phyloP scores from a whole-genome alignment of 768 basidiomycete species.

The Tulasnella sp. region DNA sequence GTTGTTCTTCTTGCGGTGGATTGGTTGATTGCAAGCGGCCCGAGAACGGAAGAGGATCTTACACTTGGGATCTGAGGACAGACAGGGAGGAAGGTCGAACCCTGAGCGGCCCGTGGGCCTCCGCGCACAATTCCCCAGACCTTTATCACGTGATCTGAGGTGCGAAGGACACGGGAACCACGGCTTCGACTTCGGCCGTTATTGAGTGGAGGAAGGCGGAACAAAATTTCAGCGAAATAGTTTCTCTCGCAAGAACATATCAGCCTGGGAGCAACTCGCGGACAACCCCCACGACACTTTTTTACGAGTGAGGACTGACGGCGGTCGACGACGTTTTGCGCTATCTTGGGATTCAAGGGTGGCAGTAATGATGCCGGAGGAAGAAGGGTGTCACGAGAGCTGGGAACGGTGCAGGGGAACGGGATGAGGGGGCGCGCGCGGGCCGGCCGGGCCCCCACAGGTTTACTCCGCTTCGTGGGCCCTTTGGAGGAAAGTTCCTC shows the following conservation, averaged over 20 bases:
- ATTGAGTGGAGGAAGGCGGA: not conserved
- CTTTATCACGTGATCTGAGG: not conserved
- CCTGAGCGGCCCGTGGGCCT: constrained; percentile 16
- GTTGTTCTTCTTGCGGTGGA: constrained; percentile 6
- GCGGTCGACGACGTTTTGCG: not conserved
- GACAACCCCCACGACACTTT: not conserved
- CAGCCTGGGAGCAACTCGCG: not conserved
- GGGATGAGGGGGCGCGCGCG: not conserved
- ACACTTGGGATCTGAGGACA: constrained; percentile 13
- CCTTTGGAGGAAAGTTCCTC: constrained; percentile 3
- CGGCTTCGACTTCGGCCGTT: not conserved
- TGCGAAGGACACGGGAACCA: not conserved
- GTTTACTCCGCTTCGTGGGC: constrained; percentile 15
- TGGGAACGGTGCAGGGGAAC: not conserved
- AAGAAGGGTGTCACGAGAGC: constrained; percentile 11
- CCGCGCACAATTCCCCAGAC: not conserved
- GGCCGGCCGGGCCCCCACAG: constrained; percentile 17
- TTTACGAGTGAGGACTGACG: not conserved
- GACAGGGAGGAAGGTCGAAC: not conserved
- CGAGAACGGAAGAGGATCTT: constrained; percentile 2
- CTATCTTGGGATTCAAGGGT: not conserved
- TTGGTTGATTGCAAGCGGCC: constrained; percentile 12
- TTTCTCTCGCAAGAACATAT: not conserved
- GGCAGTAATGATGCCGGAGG: not conserved
- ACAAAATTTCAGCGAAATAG: not conserved